A percentile compares a stretch with the other conserved stretches of the same genome.
These are phyloP conservation scores for Coelastrella sp. DNA, from an alignment of 139 green algal genomes.

Conservation along the genomic window DNA sequence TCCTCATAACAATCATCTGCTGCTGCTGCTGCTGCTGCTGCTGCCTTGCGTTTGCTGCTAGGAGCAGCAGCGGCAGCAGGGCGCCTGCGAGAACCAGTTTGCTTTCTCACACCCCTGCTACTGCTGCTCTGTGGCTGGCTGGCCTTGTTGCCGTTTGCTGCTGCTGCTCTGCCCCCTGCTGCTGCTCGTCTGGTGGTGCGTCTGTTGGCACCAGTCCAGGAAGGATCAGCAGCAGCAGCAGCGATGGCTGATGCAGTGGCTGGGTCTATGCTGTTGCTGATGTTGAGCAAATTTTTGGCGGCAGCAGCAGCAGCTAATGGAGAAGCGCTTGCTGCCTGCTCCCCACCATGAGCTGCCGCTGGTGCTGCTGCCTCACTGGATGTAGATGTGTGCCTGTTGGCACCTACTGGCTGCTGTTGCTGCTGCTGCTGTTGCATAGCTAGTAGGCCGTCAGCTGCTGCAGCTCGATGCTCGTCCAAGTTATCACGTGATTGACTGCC, in stretches of 20 bases:
- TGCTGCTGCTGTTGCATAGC: conserved; percentile 3
- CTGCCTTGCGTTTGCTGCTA: not conserved
- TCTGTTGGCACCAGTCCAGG: not conserved
- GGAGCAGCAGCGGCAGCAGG: not conserved
- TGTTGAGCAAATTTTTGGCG: not conserved
- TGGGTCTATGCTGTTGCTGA: conserved; percentile 3
- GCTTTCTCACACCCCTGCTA: not conserved
- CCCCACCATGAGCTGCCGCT: not conserved
- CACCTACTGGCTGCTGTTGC: not conserved
- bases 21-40: not conserved
- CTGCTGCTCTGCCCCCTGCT: not conserved
- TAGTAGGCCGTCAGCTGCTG: not conserved
- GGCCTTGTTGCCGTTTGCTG: not conserved
- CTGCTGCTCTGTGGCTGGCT: not conserved
- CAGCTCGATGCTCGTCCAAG: not conserved
- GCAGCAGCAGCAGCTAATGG: conserved; percentile 9
- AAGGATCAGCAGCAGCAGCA: not conserved
- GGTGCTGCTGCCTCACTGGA: not conserved
- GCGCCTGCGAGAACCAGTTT: not conserved
- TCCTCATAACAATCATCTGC: not conserved
- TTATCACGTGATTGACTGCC: not conserved
- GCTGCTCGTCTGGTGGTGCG: not conserved
- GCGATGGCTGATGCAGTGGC: not conserved
- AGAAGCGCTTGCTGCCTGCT: not conserved
- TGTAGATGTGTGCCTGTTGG: not conserved